A percentile compares a stretch with the other conserved stretches of the same genome.
phyloP scores from a whole-genome alignment of 2,329 filamentous ascomycete species.

The Sodiomyces alkalinus region DNA sequence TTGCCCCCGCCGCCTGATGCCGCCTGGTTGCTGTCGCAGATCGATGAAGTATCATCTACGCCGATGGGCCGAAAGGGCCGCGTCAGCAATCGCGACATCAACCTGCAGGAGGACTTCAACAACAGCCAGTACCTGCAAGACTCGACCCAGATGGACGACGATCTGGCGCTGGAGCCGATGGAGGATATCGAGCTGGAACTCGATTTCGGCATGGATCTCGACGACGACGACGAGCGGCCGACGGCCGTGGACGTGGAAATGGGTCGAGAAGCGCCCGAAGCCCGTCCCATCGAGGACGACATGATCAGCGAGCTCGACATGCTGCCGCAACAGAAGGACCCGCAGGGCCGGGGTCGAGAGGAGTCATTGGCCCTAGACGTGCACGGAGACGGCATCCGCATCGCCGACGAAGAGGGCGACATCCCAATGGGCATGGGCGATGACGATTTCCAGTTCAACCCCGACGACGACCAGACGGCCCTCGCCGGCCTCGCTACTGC shows the following conservation, averaged over 20 bases:
- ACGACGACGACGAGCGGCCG: conserved; percentile 53
- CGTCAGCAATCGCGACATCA: conserved; percentile 48
- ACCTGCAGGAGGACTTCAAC: conserved; percentile 52
- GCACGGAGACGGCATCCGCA: conserved; percentile 38
- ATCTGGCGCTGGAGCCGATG: conserved; percentile 36
- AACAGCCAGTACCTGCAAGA: conserved; percentile 71
- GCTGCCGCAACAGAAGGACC: conserved; percentile 38
- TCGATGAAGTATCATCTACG: conserved; percentile 43
- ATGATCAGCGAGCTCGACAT: conserved; percentile 51
- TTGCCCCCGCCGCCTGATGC: conserved; percentile 77
- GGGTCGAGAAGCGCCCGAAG: conserved; percentile 68
- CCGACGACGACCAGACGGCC: conserved; percentile 40
- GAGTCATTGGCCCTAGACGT: conserved; percentile 38
- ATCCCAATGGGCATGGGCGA: conserved; percentile 46
- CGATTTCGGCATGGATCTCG: conserved; percentile 60
- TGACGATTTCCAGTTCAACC: conserved; percentile 49
- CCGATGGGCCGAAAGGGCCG: conserved; percentile 42
- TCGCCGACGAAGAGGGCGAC: conserved; percentile 50
- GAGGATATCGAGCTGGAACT: conserved; percentile 59
- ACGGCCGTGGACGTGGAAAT: conserved; percentile 54
- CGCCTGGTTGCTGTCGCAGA: conserved; percentile 65
- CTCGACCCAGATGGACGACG: conserved; percentile 42
- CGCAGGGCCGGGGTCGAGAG: conserved; percentile 39
- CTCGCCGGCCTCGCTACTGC: conserved; percentile 31
- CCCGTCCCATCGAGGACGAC: conserved; percentile 53